Base-by-base conservation (phyloP, 2,329 filamentous ascomycete species). In the Arthrobotrys pseudoclavata region DNA sequence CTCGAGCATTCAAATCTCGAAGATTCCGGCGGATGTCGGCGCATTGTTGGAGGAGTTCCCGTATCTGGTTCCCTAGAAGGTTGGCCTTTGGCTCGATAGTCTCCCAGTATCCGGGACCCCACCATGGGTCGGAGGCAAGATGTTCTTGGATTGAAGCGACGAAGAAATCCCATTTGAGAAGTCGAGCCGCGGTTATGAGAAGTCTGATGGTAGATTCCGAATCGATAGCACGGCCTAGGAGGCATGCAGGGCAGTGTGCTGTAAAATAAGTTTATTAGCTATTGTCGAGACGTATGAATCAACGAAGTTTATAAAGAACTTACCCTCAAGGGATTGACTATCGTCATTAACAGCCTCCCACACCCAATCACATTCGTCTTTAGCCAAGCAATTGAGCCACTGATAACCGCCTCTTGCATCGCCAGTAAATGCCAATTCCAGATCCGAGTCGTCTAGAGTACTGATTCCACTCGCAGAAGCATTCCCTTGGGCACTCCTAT, bases 371-470 rank as follows among this genome's bases (percentile, higher is more conserved):
- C 75, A 71, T 29, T 78, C 75, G 22, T 72, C 75, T 29, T 67
- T 68, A 12, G 69, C 75, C 47, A 78, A 40, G 37, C 75, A 78
- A 9, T 69, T 66, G 31, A 78, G 26, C 75, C 75, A 78, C 31
- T 78, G 75, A 24, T 71, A 78, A 20, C 75, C 75, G 13, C 75
- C 75, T 42, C 72, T 79, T 20, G 72, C 67, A 45, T 68, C 63
- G 31, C 64, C 67, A 13, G 52, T 68, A 26, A 78, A 75, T 55
- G 57, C 82, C 85, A 47, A 84, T 84, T 12, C 86, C 85, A 15
- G 80, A 87, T 62, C 85, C 85, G 34, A 67, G 29, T 76, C 72
- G 52, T 76, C 66, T 1, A 76, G 52, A 4, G 72, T 68, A 13
- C 52, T 69, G 52, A 61, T 26, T 34, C 47, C 52, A 3, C 20